These are phyloP conservation scores for Deinandra increscens DNA, from an alignment of 129 eudicot species.

Conservation along the genomic window DNA sequence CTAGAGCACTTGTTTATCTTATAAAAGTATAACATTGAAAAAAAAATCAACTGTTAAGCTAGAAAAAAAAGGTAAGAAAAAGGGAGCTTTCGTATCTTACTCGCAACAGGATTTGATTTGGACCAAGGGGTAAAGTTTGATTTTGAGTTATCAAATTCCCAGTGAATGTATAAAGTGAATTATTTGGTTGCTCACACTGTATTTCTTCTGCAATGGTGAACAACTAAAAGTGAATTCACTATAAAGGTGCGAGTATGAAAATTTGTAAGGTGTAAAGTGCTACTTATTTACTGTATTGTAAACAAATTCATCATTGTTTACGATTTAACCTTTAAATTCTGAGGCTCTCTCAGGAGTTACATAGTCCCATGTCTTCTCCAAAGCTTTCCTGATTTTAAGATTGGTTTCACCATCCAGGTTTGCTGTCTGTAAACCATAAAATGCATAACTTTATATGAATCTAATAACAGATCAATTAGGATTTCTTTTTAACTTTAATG, in stretches of 20 bases:
- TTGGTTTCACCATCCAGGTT: conserved; percentile 99
- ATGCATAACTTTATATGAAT: neutral
- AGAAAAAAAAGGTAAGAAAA: neutral
- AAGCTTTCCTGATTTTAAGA: conserved; percentile 92
- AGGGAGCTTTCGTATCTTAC: conserved; percentile 36
- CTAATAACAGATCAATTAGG: neutral
- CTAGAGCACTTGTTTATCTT: neutral
- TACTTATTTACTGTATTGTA: neutral
- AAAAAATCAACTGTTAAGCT: neutral
- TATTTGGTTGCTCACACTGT: conserved; percentile 97
- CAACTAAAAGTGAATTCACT: neutral
- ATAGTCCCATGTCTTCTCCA: conserved; percentile 96
- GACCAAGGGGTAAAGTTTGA: conserved; percentile 91
- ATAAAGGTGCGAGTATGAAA: neutral
- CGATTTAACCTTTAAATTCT: conserved; percentile 70
- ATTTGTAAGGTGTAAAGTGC: neutral
- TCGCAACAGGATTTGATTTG: conserved; percentile 87
- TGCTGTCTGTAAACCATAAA: conserved; percentile 64
- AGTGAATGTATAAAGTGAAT: conserved; percentile 91
- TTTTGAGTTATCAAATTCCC: conserved; percentile 86
- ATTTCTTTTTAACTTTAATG: neutral
- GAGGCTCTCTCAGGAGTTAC: conserved; percentile 72
- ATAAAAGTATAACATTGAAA: neutral
- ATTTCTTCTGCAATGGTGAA: conserved; percentile 66
- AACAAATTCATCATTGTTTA: conserved; percentile 8